phyloP scores from a whole-genome alignment of 2,329 filamentous ascomycete genomes.

The Pestalotiopsis sp. region DNA sequence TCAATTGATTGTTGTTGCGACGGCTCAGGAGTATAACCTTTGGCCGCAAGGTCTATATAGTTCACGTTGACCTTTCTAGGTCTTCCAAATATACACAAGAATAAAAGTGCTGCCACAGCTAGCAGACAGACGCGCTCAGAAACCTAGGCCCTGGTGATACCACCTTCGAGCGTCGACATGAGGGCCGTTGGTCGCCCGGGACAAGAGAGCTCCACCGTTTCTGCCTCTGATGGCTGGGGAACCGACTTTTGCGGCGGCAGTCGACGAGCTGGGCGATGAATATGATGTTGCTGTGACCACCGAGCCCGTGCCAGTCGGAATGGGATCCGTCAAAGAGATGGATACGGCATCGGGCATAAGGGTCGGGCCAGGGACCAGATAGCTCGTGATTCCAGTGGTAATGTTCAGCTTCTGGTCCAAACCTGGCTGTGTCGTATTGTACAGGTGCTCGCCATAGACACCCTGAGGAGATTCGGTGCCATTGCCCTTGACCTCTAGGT shows the following conservation, averaged over 20 bases:
- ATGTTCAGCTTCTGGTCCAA: conserved; percentile 12
- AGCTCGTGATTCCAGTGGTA: conserved; percentile 10
- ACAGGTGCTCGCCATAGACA: conserved; percentile 10
- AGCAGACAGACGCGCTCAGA: not conserved
- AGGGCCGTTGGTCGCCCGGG: not conserved
- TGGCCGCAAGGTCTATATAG: not conserved
- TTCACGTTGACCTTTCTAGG: not conserved
- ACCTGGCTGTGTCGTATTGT: conserved; percentile 9
- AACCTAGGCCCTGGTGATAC: conserved; percentile 7
- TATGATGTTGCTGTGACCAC: not conserved
- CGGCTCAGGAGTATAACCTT: not conserved
- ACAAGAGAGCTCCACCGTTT: not conserved
- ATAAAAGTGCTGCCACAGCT: not conserved
- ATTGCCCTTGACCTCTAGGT: conserved; percentile 21
- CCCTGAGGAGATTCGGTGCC: conserved; percentile 15
- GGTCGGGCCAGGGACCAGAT: conserved; percentile 15
- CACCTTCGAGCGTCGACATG: conserved; percentile 6
- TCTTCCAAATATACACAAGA: not conserved
- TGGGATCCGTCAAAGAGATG: conserved; percentile 5
- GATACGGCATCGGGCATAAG: conserved; percentile 12
- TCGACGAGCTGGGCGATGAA: not conserved
- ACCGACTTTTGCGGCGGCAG: not conserved
- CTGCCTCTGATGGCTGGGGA: not conserved
- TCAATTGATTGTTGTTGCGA: not conserved
- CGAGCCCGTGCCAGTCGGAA: conserved; percentile 11